Evolutionary conservation across 1,139 yeast species (phyloP).

Genomic region (Nakaseomyces sp.): DNA sequence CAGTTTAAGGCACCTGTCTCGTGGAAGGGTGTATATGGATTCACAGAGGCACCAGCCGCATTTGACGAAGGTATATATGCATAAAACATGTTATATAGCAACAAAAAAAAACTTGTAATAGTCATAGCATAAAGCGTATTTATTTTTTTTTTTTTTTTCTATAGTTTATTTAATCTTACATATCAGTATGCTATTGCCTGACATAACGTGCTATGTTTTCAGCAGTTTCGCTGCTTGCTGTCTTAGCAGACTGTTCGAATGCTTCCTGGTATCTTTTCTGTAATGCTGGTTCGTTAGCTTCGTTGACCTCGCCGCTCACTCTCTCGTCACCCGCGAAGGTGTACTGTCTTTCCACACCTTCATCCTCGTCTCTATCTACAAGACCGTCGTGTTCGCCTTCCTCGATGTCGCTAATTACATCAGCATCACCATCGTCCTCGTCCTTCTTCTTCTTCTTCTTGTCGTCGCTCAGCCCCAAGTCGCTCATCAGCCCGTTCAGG

Average conservation of each 20-base stretch:
- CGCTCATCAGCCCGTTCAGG: constrained; percentile 67
- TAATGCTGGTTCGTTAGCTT: constrained; percentile 42
- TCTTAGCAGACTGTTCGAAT: constrained; percentile 52
- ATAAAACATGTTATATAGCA: constrained; percentile 26
- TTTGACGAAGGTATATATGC: constrained; percentile 73
- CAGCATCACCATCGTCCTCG: constrained; percentile 41
- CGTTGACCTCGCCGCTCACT: constrained; percentile 47
- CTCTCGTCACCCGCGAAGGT: constrained; percentile 67
- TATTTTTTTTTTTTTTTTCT: not conserved
- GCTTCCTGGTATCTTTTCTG: constrained; percentile 70
- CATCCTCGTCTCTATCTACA: constrained; percentile 57
- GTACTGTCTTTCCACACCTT: constrained; percentile 49
- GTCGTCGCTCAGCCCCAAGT: constrained; percentile 55
- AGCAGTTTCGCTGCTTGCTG: constrained; percentile 56
- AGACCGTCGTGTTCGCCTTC: constrained; percentile 56
- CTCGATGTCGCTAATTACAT: constrained; percentile 62
- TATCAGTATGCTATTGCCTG: constrained; percentile 34
- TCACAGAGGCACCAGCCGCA: constrained; percentile 53
- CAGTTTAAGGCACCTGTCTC: constrained; percentile 55
- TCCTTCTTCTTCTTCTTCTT: constrained; percentile 16
- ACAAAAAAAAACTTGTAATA: too few species aligned
- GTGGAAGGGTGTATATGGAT: constrained; percentile 84
- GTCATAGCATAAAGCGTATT: too few species aligned
- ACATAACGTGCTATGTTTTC: constrained; percentile 64
- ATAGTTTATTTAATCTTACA: not conserved